Evolutionary conservation across 441 rosid genomes (phyloP).

Genomic region (Gossypium trilobum): DNA sequence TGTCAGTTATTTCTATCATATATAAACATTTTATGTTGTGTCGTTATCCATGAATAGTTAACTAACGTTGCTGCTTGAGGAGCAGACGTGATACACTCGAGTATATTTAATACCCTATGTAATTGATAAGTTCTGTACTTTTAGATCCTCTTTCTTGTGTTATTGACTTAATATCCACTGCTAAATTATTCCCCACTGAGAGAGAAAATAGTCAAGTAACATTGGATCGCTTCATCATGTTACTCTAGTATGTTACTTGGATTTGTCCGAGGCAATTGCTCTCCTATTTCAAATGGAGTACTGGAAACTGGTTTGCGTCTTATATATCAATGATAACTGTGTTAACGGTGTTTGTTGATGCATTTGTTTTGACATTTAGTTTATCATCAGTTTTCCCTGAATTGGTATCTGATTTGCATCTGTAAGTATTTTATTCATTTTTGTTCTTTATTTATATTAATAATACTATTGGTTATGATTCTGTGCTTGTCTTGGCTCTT

Average conservation of each 20-base stretch:
- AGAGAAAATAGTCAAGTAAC: background rate
- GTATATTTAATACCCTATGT: background rate
- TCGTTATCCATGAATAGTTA: background rate
- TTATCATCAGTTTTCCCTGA: background rate
- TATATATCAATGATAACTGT: background rate
- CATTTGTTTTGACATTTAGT: background rate
- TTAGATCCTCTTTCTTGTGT: background rate
- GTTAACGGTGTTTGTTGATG: background rate
- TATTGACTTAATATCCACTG: background rate
- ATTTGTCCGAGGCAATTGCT: background rate
- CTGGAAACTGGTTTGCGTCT: background rate
- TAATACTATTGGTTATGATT: background rate
- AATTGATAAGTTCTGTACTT: background rate
- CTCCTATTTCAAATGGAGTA: background rate
- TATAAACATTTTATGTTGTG: background rate
- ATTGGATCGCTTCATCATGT: background rate
- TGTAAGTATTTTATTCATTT: background rate
- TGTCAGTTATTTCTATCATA: background rate
- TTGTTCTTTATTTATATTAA: background rate
- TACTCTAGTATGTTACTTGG: background rate
- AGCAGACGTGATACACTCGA: background rate
- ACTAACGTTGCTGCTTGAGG: background rate
- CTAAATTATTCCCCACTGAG: background rate
- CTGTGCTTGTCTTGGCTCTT: slow-evolving; percentile 9
- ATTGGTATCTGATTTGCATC: background rate